Base-by-base conservation (phyloP, 192 early-diverging fungal genomes). In the Linnemannia exigua region DNA sequence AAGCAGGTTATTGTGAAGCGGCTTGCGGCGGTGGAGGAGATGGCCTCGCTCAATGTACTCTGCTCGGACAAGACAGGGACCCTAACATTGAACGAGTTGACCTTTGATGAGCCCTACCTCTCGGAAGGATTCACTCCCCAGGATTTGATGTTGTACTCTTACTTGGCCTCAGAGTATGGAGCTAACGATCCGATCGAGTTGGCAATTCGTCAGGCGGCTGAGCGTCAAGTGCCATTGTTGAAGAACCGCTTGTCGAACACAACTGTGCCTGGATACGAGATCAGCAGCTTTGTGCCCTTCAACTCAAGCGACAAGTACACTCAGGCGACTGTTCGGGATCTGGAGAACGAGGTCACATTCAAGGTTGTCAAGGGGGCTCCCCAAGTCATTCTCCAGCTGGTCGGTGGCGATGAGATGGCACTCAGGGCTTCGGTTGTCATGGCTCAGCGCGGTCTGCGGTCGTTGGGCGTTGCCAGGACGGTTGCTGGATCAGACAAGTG, bases 1-100 rank as follows among this genome's bases (percentile, higher is more conserved):
- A 96, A 97, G 87, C 84, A 97, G 84, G 97, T 97, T 76, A 98
- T 98, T 89, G 95, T 96, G 81, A 97, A 98, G 88, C 96, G 97
- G 67, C 90, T 98, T 25, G 96, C 97, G n/a, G 96, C 97, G 4
- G 96, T 98, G 22, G 97, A 98, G 85, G 96, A 97, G 87, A 91
- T 98, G 88, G 96, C 97, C 0, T 96, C 96, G 1, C 95, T 97
- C 37, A 94, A 95, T n/a, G 93, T 96, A 36, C 91, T 95, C 54
- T 95, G 95, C 85, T 95, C 93, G 1, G 95, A 95, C 88, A 96
- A 97, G 88, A 97, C 96, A 28, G 97, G 97, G 72, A 98, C 97
- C 1, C 88, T 98, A 73, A 98, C 97, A 31, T 91, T 96, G 70
- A 98, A 97, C 90, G 92, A 97, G 90, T 92, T 98, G 69, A 91